Conservation (phyloP, 768 basidiomycete genomes). For the Erythrobasidium yunnanense region DNA sequence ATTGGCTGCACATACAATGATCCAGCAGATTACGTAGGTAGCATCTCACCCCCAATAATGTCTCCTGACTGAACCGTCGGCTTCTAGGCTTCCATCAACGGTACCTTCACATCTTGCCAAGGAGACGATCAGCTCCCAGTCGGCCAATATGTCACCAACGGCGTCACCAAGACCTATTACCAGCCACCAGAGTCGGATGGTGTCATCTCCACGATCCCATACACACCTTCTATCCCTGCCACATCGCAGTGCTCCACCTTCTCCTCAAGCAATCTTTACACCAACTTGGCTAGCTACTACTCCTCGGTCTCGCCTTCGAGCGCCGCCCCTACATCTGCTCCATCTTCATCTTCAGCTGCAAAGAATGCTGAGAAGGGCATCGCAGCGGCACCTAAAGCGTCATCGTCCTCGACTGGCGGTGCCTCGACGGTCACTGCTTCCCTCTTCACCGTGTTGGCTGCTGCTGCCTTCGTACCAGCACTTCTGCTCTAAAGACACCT, state of each 20-base stretch:
- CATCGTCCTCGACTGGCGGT: conserved; percentile 13
- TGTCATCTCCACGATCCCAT: conserved; percentile 36
- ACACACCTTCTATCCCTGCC: conserved; percentile 37
- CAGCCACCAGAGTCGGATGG: conserved; percentile 37
- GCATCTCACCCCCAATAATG: too few relatives aligned
- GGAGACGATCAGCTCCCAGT: conserved; percentile 54
- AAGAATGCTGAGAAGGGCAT: background rate
- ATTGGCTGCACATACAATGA: conserved; percentile 66
- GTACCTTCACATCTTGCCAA: conserved; percentile 55
- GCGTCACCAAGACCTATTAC: conserved; percentile 18
- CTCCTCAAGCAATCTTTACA: conserved; percentile 32
- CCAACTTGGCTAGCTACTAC: conserved; percentile 13
- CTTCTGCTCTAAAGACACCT: too few relatives aligned
- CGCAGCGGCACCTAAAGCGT: background rate
- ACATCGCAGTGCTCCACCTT: conserved; percentile 38
- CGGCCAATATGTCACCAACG: conserved; percentile 27
- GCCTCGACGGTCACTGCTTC: too few relatives aligned
- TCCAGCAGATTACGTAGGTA: conserved; percentile 56
- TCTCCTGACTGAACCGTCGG: too few relatives aligned
- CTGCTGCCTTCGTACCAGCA: background rate
- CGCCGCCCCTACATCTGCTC: background rate
- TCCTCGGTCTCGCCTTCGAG: background rate
- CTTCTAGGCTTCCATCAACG: conserved; percentile 45
- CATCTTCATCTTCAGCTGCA: conserved; percentile 1
- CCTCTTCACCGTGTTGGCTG: too few relatives aligned